Evolutionary conservation across 1,284 basidiomycete species (phyloP).

Genomic region (Kalmanozyma brasiliensis): DNA sequence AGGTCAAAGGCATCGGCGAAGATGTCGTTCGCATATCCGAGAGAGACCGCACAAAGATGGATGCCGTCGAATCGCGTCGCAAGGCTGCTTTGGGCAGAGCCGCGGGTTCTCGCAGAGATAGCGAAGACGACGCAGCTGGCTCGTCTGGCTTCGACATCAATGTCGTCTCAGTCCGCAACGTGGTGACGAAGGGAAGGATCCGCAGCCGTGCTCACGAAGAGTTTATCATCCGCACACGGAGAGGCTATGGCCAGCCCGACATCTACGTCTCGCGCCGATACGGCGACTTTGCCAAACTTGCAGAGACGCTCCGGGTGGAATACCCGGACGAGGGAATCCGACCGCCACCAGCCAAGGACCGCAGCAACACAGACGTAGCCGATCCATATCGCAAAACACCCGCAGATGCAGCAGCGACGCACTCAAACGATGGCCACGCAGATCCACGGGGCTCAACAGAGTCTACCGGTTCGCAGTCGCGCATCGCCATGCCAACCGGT

Average conservation of each 20-base stretch:
- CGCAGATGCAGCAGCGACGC: constrained; percentile 3
- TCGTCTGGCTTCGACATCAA: constrained; percentile 58
- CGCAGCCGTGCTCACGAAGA: constrained; percentile 71
- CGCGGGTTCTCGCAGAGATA: constrained; percentile 9
- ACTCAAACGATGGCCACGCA: constrained; percentile 12
- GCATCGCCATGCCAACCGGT: constrained; percentile 57
- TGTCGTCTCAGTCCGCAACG: constrained; percentile 60
- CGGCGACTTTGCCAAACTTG: constrained; percentile 81
- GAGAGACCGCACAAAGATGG: constrained; percentile 51
- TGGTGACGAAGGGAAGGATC: constrained; percentile 54
- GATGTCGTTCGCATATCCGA: constrained; percentile 63
- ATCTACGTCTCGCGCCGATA: constrained; percentile 91
- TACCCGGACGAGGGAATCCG: constrained; percentile 58
- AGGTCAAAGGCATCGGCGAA: constrained; percentile 51
- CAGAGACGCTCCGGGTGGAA: constrained; percentile 56
- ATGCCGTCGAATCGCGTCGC: constrained; percentile 51
- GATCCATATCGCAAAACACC: constrained; percentile 30
- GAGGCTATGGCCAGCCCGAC: constrained; percentile 74
- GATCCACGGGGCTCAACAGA: constrained; percentile 20
- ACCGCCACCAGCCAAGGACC: constrained; percentile 59
- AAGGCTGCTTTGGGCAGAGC: constrained; percentile 45
- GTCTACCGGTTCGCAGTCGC: constrained; percentile 22
- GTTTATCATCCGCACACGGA: constrained; percentile 89
- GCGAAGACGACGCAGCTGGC: constrained; percentile 5
- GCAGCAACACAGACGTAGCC: constrained; percentile 45